Percentiles rank a stretch among this genome's conserved stretches.
Evolutionary conservation across 1,139 yeast genomes (phyloP).

Genomic region (Debaryomyces fabryi): DNA sequence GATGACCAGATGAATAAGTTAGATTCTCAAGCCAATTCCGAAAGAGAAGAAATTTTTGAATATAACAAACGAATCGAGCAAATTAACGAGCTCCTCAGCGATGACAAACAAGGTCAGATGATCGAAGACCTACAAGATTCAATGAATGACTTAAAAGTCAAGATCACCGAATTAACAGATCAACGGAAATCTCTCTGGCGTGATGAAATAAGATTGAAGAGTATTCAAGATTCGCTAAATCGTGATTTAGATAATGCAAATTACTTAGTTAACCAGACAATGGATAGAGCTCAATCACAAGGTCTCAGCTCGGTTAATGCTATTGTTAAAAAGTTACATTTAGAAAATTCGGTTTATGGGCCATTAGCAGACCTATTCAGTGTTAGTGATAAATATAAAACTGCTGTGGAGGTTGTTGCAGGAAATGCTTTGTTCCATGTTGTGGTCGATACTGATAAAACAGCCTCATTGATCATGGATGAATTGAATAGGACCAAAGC

Average conservation of each 20-base stretch:
- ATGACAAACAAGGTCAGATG: conserved; percentile 22
- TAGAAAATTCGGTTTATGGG: conserved; percentile 71
- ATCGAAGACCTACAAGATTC: conserved; percentile 33
- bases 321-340: conserved; percentile 57
- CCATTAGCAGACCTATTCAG: conserved; percentile 81
- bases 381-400: conserved; percentile 80
- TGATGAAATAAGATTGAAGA: conserved; percentile 65
- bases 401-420: conserved; percentile 87
- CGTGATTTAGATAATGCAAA: conserved; percentile 62
- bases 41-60: conserved; percentile 22
- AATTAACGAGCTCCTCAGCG: conserved; percentile 34
- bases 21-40: conserved; percentile 21
- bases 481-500: conserved; percentile 69
- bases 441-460: conserved; percentile 85
- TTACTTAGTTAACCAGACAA: conserved; percentile 64
- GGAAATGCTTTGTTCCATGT: conserved; percentile 86
- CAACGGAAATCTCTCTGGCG: conserved; percentile 78
- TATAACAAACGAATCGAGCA: conserved; percentile 43
- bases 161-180: conserved; percentile 57
- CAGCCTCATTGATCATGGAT: conserved; percentile 79
- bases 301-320: conserved; percentile 71
- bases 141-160: conserved; percentile 39
- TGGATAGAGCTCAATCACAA: conserved; percentile 69
- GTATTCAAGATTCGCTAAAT: conserved; percentile 55
- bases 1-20: conserved; percentile 28